A percentile compares a stretch with the other conserved stretches of the same genome.
These are phyloP conservation scores for Babesia gibsoni DNA, from an alignment of 169 alveolate species.

Conservation along the genomic window DNA sequence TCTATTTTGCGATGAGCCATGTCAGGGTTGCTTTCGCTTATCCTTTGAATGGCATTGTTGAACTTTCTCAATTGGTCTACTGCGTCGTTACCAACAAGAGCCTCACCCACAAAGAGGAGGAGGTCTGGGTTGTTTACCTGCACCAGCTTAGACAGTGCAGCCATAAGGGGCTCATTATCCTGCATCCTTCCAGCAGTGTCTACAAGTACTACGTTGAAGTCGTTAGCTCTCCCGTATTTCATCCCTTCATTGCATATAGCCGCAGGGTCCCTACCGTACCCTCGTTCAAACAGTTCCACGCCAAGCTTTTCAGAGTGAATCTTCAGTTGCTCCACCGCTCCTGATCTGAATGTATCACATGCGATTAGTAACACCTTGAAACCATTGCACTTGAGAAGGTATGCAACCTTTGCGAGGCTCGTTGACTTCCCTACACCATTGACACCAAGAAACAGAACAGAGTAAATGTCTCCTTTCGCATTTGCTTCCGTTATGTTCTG, in stretches of 20 bases:
- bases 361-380: constrained; percentile 96
- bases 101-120: constrained; percentile 99
- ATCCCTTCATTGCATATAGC: constrained; percentile 94
- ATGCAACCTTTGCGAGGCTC: constrained; percentile 96
- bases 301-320: constrained; percentile 93
- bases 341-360: constrained; percentile 99
- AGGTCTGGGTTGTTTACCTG: constrained; percentile 95
- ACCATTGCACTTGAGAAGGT: constrained; percentile 92
- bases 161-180: constrained; percentile 99
- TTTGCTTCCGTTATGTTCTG: constrained; percentile 78
- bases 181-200: constrained; percentile 99
- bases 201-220: constrained; percentile 94
- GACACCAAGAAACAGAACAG: constrained; percentile 94
- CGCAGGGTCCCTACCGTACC: constrained; percentile 99
- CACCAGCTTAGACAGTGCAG: constrained; percentile 94
- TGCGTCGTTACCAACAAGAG: constrained; percentile 99
- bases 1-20: constrained; percentile 93
- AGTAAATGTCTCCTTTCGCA: constrained; percentile 87
- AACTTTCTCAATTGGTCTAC: constrained; percentile 97
- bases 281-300: constrained; percentile 95
- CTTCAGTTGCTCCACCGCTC: constrained; percentile 99
- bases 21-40: constrained; percentile 50
- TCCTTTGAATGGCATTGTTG: constrained; percentile 91
- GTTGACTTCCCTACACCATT: constrained; percentile 99
- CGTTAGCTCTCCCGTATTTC: constrained; percentile 86